Evolutionary conservation across 2,329 filamentous ascomycete species (phyloP).

Genomic region (Monosporascus sp.): DNA sequence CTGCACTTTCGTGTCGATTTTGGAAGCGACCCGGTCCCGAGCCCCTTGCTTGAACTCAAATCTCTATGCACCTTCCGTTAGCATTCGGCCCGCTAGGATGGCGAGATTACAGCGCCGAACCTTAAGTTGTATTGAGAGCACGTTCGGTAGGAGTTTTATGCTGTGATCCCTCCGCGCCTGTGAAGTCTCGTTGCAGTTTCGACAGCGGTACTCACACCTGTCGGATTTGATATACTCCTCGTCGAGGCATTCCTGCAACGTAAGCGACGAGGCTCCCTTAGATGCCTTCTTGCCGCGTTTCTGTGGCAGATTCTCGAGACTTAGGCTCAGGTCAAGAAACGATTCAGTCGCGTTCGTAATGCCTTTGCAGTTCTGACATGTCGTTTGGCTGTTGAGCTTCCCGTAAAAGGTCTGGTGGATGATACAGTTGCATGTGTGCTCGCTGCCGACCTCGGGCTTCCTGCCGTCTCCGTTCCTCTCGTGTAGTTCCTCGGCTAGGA

Average conservation of each 20-base stretch:
- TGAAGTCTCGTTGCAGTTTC: slow-evolving; percentile 70
- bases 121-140: slow-evolving; percentile 90
- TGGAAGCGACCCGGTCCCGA: slow-evolving; percentile 68
- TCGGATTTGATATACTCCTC: slow-evolving; percentile 84
- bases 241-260: slow-evolving; percentile 69
- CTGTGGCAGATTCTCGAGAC: slow-evolving; percentile 71
- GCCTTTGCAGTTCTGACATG: slow-evolving; percentile 81
- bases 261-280: slow-evolving; percentile 45
- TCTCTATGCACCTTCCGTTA: slow-evolving; percentile 32
- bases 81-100: neutral
- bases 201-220: slow-evolving; percentile 84
- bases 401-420: slow-evolving; percentile 94
- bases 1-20: slow-evolving; percentile 80
- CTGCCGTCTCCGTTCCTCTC: slow-evolving; percentile 71
- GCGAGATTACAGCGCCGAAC: slow-evolving; percentile 36
- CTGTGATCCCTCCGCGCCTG: slow-evolving; percentile 80
- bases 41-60: slow-evolving; percentile 69
- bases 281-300: slow-evolving; percentile 54
- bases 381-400: slow-evolving; percentile 84
- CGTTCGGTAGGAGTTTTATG: slow-evolving; percentile 80
- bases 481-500: slow-evolving; percentile 87
- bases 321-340: slow-evolving; percentile 85
- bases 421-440: slow-evolving; percentile 76
- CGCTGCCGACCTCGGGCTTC: slow-evolving; percentile 52
- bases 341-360: slow-evolving; percentile 80